Base-by-base conservation (phyloP, 768 basidiomycete genomes). In the Tricholoma terreum region DNA sequence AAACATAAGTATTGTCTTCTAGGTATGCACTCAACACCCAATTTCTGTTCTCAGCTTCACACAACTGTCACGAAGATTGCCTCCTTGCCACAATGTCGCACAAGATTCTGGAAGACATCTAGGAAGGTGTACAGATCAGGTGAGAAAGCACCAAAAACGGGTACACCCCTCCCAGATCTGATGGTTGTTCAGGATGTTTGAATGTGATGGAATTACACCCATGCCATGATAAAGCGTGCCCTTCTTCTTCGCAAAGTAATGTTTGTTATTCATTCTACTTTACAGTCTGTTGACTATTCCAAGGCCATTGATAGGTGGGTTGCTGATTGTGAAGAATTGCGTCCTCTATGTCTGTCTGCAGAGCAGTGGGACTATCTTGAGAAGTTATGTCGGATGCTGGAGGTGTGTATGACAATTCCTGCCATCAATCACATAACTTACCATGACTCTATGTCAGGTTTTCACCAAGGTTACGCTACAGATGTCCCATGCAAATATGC, bases 301-400 rank as follows among this genome's bases (percentile, higher is more conserved):
- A 19, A 75, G 75, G 71, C 70, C 1, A 69, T 75, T 50, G 62
- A 74, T 35, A 56, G 34, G 27, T 76, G 73, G 73, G 67, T 70
- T 8, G 55, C 65, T 46, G 55, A 67, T 15, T 54, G 49, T 4
- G 48, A 49, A 4, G 62, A 60, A 27, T 42, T 67, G 2, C 42
- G 56, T 27, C 21, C 30, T 6, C 36, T 71, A 7, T 33, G 54
- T n/a, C 53, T 72, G 3, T 58, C 46, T 3, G 40, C 21, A 24
- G 33, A 35, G 15, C 64, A 71, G 4, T 71, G 67, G 69, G 42
- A 56, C n/a, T 21, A 53, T n/a, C 55, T 70, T 7, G 46, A 49
- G 31, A 46, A 64, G 42, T 43, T 70, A 0, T 56, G 33, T n/a
- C 45, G 62, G 21, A 17, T 66, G 42, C 60, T 71, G 19, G 55